Conservation (phyloP, 2,329 filamentous ascomycete species). For the Fusarium longipes region DNA sequence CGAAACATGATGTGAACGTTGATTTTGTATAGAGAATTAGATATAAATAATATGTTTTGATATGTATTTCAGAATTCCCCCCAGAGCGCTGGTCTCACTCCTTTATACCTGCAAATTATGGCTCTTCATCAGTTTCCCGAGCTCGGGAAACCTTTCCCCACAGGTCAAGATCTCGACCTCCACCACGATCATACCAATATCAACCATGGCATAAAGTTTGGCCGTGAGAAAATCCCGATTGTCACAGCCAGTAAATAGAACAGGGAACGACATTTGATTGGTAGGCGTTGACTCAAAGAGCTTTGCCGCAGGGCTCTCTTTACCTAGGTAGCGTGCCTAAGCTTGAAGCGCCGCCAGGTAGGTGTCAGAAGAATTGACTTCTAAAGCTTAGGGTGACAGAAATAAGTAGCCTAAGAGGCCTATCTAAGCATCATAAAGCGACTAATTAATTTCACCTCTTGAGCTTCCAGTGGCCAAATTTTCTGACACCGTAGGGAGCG, state of each 20-base stretch:
- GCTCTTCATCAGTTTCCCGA: slow-evolving; percentile 37
- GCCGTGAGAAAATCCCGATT: no score
- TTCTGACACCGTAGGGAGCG: no score
- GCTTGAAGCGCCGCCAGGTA: no score
- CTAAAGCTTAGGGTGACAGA: no score
- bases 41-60: rapidly evolving
- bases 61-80: background rate
- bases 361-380: no score
- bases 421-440: no score
- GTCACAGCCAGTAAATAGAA: no score
- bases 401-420: no score
- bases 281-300: no score
- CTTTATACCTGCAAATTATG: slow-evolving; percentile 36
- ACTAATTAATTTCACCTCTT: no score
- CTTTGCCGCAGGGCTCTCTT: background rate
- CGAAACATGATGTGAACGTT: slow-evolving; percentile 21
- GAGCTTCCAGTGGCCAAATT: no score
- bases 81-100: background rate
- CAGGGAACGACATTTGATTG: background rate
- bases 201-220: background rate
- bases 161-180: background rate
- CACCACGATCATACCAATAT: background rate
- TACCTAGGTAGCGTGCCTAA: background rate
- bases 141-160: slow-evolving; percentile 43
- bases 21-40: rapidly evolving